Base-by-base conservation (phyloP, 2,329 filamentous ascomycete genomes). In the Drechslerella stenobrocha region DNA sequence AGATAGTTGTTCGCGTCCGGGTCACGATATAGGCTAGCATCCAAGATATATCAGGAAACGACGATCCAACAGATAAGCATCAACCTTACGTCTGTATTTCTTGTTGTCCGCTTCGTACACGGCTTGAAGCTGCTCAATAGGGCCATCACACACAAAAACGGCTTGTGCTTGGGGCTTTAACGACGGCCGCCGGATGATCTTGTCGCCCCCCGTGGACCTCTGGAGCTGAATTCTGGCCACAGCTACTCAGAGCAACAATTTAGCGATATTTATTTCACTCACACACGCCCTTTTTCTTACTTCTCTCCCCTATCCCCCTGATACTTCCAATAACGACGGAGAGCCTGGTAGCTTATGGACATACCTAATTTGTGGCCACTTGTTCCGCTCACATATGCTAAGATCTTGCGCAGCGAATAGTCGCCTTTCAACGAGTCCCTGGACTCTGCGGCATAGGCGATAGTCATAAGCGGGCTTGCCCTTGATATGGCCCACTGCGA, bases 51-150 rank as follows among this genome's bases (percentile, higher is more conserved):
- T 42, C 26, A 34, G 13, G 11, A 13, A 22, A 23, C 11, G 3
- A 3, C 18, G 11, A 7, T n/a, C 18, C 7, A n/a, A 7, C n/a
- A 15, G n/a, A 5, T 28, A 26, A 44, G 22, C 8, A n/a, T 13
- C 7, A 47, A 1, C 13, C 35, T 32, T 56, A 67, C 63, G 55
- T 28, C 46, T 59, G 7, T 22, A 45, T 26, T 44, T 67, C 15
- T 18, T 23, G 8, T 35, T 56, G 26, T 55, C 63, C 11, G 23
- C 13, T 15, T 67, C 63, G 6, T 37, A 47, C 3, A 60, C 32
- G 7, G 63, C 50, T 23, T 48, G 34, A 13, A 67, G 53, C 26
- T 67, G 63, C 24, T 67, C 63, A 15, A 67, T 67, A 11, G 55
- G 37, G 22, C 55, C 51, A 52, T 46, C 37, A 22, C 55, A 67